Evolutionary conservation across 2,329 filamentous ascomycete genomes (phyloP).

Genomic region (Ascochyta koolunga): DNA sequence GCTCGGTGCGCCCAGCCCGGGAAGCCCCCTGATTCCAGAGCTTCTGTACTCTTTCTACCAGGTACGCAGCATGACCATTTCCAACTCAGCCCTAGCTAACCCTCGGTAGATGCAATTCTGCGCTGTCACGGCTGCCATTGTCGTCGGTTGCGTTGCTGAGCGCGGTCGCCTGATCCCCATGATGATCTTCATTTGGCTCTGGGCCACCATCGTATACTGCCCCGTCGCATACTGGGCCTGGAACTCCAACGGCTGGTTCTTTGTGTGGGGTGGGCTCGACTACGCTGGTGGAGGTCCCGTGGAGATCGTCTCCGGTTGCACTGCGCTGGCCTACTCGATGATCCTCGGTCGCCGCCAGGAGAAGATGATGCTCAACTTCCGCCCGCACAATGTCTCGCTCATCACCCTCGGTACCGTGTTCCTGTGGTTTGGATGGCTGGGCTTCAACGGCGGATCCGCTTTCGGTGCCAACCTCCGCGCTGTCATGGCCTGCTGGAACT

Average conservation of each 20-base stretch:
- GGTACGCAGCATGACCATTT: conserved; percentile 54
- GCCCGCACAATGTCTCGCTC: conserved; percentile 96
- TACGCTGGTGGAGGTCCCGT: conserved; percentile 97
- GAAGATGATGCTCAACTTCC: conserved; percentile 99
- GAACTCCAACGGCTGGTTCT: conserved; percentile 94
- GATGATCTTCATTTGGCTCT: conserved; percentile 95
- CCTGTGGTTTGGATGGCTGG: conserved; percentile 98
- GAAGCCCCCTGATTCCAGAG: conserved; percentile 85
- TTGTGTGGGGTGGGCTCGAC: conserved; percentile 88
- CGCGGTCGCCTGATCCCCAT: conserved; percentile 89
- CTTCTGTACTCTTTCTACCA: conserved; percentile 95
- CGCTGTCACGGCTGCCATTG: conserved; percentile 87
- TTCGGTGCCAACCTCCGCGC: conserved; percentile 95
- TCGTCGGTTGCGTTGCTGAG: conserved; percentile 91
- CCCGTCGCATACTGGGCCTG: conserved; percentile 96
- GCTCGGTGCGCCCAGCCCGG: conserved; percentile 81
- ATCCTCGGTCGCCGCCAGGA: conserved; percentile 95
- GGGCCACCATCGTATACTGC: conserved; percentile 97
- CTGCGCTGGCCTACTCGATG: conserved; percentile 93
- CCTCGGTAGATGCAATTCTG: conserved; percentile 87
- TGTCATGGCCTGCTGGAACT: conserved; percentile 98
- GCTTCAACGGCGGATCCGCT: conserved; percentile 95
- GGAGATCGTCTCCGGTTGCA: conserved; percentile 93
- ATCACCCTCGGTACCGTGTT: conserved; percentile 95
- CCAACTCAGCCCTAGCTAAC: not conserved